Evolutionary conservation across 2,329 filamentous ascomycete species (phyloP), one percentile per base, ranked within the genome.

Genomic region (Didymella sp.): DNA sequence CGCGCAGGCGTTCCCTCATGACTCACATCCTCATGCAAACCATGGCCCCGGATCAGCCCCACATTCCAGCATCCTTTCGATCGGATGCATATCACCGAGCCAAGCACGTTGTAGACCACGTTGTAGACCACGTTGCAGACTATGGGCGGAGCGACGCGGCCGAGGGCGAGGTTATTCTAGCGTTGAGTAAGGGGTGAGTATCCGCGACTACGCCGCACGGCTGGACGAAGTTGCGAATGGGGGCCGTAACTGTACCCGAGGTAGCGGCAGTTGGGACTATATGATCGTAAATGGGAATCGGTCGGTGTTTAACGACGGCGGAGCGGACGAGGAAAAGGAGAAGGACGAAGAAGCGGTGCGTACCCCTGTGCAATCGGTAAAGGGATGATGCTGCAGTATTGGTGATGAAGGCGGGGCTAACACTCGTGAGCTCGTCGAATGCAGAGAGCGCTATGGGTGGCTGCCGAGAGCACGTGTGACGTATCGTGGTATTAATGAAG

Each of bases 11-110:
- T 38, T 46, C 19, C 9, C 17, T 17, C 50, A 40, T 41, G 50
- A 46, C 50, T 33, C 50, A 46, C 8, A 21, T 41, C 25, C 24
- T 17, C 25, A 15, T 31, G 11, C 31, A 40, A 21, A 37, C 42
- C 33, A 52, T 17, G 9, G n/a, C 27, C 30, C 35, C 25, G 25
- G 50, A 28, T 41, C 42, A 31, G 42, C 42, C 19, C 25, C 25
- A 46, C 21, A 19, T 38, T 12, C 42, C 41, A 46, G 42, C 42
- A 40, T 38, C 40, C 40, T 51, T 25, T 51, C 40, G 15, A 41
- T 41, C 25, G 50, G 50, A 31, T 41, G 25, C 42, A 52, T 31
- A 52, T 25, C 8, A 33, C 42, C 50, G 42, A 41, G 31, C 33
- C 50, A 33, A 40, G 42, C 22, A 22, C 12, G 35, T 40, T 48